Conservation (phyloP, 2,329 filamentous ascomycete genomes). For the Alternaria sp. region DNA sequence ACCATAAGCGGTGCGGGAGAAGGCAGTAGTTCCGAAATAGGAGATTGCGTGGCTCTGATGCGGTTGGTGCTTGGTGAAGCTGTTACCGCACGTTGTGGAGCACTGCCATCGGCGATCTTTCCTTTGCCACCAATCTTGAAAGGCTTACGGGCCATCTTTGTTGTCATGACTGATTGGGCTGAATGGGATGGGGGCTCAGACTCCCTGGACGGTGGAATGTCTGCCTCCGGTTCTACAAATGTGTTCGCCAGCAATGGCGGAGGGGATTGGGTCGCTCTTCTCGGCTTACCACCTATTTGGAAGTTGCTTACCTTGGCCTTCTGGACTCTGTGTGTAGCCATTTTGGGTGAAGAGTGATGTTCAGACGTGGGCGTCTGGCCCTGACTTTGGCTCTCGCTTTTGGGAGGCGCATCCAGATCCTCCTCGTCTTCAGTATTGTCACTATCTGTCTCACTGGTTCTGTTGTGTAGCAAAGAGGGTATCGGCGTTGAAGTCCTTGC, state of each 20-base stretch:
- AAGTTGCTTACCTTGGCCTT: conserved; percentile 38
- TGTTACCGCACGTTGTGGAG: conserved; percentile 11
- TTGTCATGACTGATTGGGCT: conserved; percentile 11
- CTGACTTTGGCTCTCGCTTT: conserved; percentile 25
- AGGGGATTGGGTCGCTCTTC: conserved; percentile 13
- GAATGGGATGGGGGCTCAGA: conserved; percentile 12
- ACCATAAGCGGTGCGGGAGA: conserved; percentile 13
- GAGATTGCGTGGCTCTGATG: conserved; percentile 16
- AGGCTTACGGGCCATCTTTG: conserved; percentile 27
- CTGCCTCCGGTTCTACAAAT: not conserved
- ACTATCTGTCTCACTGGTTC: not conserved
- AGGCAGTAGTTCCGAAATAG: conserved; percentile 19
- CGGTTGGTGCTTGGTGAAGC: conserved; percentile 15
- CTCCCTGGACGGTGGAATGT: conserved; percentile 4
- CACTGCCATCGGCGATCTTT: conserved; percentile 19
- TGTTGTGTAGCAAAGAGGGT: not conserved
- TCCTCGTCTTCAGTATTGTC: conserved; percentile 35
- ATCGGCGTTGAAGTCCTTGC: not conserved
- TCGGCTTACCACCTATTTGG: conserved; percentile 42
- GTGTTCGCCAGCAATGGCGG: not conserved
- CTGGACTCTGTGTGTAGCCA: conserved; percentile 4
- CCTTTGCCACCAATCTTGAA: conserved; percentile 50
- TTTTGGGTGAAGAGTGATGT: conserved; percentile 7
- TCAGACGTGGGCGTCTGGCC: conserved; percentile 13
- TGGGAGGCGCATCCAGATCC: conserved; percentile 51